phyloP scores from a whole-genome alignment of 768 basidiomycete genomes.

The Hericium coralloides region DNA sequence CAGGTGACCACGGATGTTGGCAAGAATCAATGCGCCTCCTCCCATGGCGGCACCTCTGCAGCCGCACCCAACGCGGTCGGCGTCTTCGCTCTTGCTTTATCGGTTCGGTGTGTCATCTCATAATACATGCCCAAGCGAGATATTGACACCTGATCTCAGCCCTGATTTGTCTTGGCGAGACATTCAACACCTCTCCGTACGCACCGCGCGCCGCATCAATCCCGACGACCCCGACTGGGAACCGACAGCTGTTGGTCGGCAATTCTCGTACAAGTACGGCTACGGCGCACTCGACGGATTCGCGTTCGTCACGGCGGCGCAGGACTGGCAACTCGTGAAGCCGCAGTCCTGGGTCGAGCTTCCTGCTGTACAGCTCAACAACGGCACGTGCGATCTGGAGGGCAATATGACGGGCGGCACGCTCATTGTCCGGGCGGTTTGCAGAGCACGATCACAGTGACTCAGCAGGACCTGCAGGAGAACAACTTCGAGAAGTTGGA shows the following conservation, averaged over 20 bases:
- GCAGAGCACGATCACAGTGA: constrained; percentile 53
- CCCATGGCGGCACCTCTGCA: constrained; percentile 94
- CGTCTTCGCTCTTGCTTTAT: constrained; percentile 83
- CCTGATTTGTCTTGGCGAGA: constrained; percentile 97
- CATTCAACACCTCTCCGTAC: constrained; percentile 82
- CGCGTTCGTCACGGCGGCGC: constrained; percentile 70
- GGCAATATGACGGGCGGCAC: constrained; percentile 54
- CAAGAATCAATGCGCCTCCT: constrained; percentile 66
- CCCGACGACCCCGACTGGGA: constrained; percentile 94
- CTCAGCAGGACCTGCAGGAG: constrained; percentile 51
- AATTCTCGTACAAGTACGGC: constrained; percentile 89
- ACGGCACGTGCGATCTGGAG: constrained; percentile 46
- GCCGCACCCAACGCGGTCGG: constrained; percentile 96
- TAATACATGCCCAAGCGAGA: neutral
- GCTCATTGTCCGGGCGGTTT: constrained; percentile 61
- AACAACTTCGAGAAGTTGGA: constrained; percentile 85
- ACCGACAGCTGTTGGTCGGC: constrained; percentile 56
- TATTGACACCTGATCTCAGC: constrained; percentile 28
- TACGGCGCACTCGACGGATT: constrained; percentile 86
- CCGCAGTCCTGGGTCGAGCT: constrained; percentile 89
- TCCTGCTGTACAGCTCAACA: constrained; percentile 56
- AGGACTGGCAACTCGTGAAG: constrained; percentile 80
- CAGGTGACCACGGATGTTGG: constrained; percentile 95
- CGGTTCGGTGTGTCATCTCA: constrained; percentile 55
- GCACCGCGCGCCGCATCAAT: constrained; percentile 71